Evolutionary conservation across 768 basidiomycete genomes (phyloP), one percentile per base, ranked within the genome.

Genomic region (Trametes sanguinea): DNA sequence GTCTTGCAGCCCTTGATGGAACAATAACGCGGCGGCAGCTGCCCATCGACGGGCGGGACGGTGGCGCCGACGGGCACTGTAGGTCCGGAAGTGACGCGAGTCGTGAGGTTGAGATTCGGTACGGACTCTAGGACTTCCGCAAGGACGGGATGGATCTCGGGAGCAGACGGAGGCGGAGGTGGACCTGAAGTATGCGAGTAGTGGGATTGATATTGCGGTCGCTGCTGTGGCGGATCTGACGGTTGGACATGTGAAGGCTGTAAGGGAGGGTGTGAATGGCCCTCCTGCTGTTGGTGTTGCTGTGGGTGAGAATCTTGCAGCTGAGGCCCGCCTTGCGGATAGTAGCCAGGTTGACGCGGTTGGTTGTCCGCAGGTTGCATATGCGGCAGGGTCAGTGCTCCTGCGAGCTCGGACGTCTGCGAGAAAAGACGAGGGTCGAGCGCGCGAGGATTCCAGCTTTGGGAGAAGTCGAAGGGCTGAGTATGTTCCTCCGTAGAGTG

Each of bases 1-100:
- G 71, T 71, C 65, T 81, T 83, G 71, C 84, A 85, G 11, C 83
- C 83, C 69, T 82, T 83, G 58, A 83, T 82, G 2, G 84, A 81
- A 63, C 83, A 85, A 51, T 72, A 76, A 6, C 81, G 76, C 3
- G 73, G 68, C 6, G 68, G 68, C 0, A 64, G 65, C 48, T 50
- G 53, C 30, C 62, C 54, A 35, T 63, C 63, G 42, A 39, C 54
- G 22, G 62, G 43, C 22, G 57, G 47, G 1, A 37, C 22, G 0
- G 52, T 22, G 7, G 16, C 51, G 3, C 48, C 48, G 6, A 58
- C 57, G 10, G 57, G 57, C 2, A 67, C 66, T 9, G 68, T 64
- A 7, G 63, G 64, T 13, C 62, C 64, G 8, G 66, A 58, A 11
- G 66, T 63, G 57, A 57, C 42, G 45, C 63, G 61, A 8, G 60